A percentile compares a stretch with the other conserved stretches of the same genome.
These are phyloP conservation scores for Oryza australiensis DNA, from an alignment of 176 grass and related monocot species.

Conservation along the genomic window DNA sequence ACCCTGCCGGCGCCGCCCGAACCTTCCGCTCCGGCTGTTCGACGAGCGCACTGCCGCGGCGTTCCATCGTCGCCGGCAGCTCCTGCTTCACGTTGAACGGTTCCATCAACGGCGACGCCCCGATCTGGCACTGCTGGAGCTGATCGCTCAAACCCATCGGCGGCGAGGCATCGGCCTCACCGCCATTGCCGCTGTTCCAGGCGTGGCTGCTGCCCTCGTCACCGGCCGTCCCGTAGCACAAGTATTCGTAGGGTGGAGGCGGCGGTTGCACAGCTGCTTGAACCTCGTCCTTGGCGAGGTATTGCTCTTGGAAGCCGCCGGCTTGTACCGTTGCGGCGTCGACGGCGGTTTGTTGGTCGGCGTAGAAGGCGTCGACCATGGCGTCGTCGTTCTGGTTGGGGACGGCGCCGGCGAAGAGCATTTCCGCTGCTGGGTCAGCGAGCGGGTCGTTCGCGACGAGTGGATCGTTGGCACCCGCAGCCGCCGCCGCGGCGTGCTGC, in stretches of 20 bases:
- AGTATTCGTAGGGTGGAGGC: slow-evolving; percentile 24
- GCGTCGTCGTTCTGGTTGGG: not conserved
- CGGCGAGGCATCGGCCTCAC: not conserved
- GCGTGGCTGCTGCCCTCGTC: slow-evolving; percentile 20
- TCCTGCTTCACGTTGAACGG: slow-evolving; percentile 21
- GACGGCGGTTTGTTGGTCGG: not conserved
- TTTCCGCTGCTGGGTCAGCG: not conserved
- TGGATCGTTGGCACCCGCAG: too few species aligned
- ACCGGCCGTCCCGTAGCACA: slow-evolving; percentile 18
- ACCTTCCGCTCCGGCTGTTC: not conserved
- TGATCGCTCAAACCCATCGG: slow-evolving; percentile 19
- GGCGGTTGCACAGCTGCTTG: not conserved
- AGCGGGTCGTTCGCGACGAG: not conserved
- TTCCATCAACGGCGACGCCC: not conserved
- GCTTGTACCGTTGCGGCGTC: not conserved
- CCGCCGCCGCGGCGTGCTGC: not conserved
- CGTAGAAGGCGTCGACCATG: slow-evolving; percentile 24
- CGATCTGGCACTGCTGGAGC: slow-evolving; percentile 26
- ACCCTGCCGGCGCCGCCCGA: not conserved
- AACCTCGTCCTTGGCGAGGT: not conserved
- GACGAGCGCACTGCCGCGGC: not conserved
- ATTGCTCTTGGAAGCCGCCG: not conserved
- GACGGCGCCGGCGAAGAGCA: not conserved
- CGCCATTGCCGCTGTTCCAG: not conserved
- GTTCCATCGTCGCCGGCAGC: not conserved